Conservation (phyloP, 164 flowering plant species). For the Litsea cubeba region DNA sequence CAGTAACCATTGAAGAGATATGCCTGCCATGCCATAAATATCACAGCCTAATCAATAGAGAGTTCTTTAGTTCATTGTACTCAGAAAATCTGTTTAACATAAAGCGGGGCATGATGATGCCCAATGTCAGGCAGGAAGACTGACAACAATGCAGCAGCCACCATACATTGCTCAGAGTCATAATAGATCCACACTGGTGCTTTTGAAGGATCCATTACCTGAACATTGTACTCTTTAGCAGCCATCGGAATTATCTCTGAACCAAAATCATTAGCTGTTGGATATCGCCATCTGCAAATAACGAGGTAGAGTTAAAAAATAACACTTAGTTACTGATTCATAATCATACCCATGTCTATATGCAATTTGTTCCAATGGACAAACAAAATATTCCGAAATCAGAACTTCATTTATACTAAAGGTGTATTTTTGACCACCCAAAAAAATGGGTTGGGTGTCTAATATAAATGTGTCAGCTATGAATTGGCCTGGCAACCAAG, state of each 20-base stretch:
- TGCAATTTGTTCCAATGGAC: neutral
- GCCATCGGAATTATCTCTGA: slow-evolving; percentile 85
- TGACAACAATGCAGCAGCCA: neutral
- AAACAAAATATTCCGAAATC: no score
- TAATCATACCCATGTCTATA: no score
- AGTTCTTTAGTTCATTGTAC: neutral
- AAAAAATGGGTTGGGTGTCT: neutral
- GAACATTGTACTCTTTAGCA: slow-evolving; percentile 64
- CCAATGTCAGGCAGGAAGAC: neutral
- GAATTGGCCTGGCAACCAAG: no score
- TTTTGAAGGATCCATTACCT: slow-evolving; percentile 28
- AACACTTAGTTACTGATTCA: neutral
- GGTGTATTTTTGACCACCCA: neutral
- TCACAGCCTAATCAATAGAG: neutral
- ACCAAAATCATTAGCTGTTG: slow-evolving; percentile 86
- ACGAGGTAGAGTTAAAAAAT: neutral
- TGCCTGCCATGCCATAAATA: slow-evolving; percentile 41
- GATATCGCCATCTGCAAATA: slow-evolving; percentile 32
- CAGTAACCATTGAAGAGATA: slow-evolving; percentile 78
- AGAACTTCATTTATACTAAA: neutral
- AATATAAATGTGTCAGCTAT: no score
- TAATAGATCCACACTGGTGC: neutral
- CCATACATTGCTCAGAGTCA: neutral
- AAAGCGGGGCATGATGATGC: neutral
- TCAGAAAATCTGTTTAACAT: neutral